These are phyloP conservation scores for Scedosporium boydii DNA, from an alignment of 2,329 filamentous ascomycete genomes.

Conservation along the genomic window DNA sequence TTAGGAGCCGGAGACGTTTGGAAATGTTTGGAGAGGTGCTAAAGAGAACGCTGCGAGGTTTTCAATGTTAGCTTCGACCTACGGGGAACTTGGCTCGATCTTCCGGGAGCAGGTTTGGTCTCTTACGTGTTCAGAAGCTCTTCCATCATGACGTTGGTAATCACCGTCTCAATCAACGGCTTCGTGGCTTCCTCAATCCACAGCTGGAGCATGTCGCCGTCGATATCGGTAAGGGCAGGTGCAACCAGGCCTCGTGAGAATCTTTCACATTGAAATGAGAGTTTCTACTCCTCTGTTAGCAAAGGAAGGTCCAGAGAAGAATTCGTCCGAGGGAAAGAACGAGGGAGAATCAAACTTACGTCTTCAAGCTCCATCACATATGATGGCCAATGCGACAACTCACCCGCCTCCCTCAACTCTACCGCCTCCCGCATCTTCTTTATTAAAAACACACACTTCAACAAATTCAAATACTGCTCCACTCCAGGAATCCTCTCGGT, in stretches of 20 bases:
- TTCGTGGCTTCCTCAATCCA: conserved; percentile 19
- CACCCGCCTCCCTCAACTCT: conserved; percentile 8
- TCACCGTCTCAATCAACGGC: conserved; percentile 20
- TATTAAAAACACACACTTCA: conserved; percentile 24
- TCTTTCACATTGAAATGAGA: conserved; percentile 16
- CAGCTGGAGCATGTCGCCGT: conserved; percentile 9
- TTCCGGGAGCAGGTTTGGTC: background rate
- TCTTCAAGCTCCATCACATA: conserved; percentile 21
- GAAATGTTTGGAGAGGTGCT: conserved; percentile 8
- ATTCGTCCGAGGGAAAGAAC: background rate
- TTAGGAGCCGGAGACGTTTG: conserved; percentile 11
- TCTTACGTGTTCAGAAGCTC: conserved; percentile 14
- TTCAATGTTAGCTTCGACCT: background rate
- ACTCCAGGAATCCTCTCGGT: conserved; percentile 13
- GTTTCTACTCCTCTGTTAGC: conserved; percentile 6
- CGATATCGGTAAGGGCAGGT: background rate
- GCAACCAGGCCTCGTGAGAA: conserved; percentile 13
- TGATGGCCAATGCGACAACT: conserved; percentile 25
- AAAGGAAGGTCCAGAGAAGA: background rate
- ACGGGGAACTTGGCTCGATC: background rate
- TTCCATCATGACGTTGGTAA: conserved; percentile 22
- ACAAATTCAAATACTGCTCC: conserved; percentile 20
- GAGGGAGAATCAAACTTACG: conserved; percentile 11
- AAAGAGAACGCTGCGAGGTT: background rate
- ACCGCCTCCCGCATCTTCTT: conserved; percentile 8